phyloP scores from a whole-genome alignment of 441 rosid genomes.

The Gossypium schwendimanii region DNA sequence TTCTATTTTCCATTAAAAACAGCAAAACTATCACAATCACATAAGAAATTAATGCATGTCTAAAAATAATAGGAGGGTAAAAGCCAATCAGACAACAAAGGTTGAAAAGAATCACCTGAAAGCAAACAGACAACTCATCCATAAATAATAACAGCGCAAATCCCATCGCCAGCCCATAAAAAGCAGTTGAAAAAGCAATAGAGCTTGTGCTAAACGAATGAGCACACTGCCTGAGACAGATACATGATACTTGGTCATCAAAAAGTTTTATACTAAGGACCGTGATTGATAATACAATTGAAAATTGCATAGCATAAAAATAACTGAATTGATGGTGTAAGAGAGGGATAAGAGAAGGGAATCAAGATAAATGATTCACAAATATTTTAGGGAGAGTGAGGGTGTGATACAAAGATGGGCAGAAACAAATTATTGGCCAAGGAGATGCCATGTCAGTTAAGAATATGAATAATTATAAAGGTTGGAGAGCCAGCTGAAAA shows the following conservation, averaged over 20 bases:
- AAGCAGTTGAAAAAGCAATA: conserved; percentile 44
- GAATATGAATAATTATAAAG: not conserved
- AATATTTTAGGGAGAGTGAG: not conserved
- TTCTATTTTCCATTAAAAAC: not conserved
- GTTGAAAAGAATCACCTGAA: conserved; percentile 46
- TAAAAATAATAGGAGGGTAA: not conserved
- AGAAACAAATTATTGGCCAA: not conserved
- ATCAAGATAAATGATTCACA: not conserved
- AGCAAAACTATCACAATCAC: not conserved
- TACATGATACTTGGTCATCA: conserved; percentile 16
- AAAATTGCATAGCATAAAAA: not conserved
- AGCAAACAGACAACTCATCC: conserved; percentile 55
- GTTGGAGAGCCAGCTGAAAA: not conserved
- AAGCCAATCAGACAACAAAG: conserved; percentile 8
- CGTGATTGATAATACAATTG: not conserved
- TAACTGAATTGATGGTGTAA: not conserved
- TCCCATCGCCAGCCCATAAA: conserved; percentile 54
- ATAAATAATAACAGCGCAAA: conserved; percentile 36
- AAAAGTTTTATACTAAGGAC: not conserved
- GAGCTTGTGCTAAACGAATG: conserved; percentile 47
- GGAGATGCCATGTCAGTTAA: not conserved
- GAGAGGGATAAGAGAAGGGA: not conserved
- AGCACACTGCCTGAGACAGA: conserved; percentile 61
- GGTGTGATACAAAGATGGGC: not conserved
- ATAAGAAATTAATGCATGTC: not conserved